phyloP scores from a whole-genome alignment of 2,329 filamentous ascomycete genomes.

The Xylaria sp. region DNA sequence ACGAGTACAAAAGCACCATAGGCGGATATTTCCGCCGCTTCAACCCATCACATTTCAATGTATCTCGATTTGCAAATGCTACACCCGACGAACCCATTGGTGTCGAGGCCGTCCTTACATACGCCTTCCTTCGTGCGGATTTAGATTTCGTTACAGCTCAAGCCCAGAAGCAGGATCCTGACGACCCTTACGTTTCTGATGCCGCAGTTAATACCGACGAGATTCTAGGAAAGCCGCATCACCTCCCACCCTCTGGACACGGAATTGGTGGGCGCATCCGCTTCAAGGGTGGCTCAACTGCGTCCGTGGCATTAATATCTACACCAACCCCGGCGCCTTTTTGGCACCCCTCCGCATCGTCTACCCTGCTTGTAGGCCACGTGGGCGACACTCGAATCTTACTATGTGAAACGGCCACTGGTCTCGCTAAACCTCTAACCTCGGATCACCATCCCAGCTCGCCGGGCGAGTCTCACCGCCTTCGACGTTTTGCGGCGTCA shows the following conservation, averaged over 20 bases:
- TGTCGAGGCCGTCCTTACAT: slow-evolving; percentile 83
- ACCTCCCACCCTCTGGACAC: slow-evolving; percentile 64
- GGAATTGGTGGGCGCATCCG: slow-evolving; percentile 78
- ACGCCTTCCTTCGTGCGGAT: slow-evolving; percentile 93
- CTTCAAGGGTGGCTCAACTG: slow-evolving; percentile 94
- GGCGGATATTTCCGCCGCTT: slow-evolving; percentile 96
- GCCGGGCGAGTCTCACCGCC: slow-evolving; percentile 82
- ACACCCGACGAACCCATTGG: slow-evolving; percentile 61
- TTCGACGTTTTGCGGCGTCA: slow-evolving; percentile 83
- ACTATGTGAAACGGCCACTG: slow-evolving; percentile 86
- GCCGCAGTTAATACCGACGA: slow-evolving; percentile 86
- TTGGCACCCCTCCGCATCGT: slow-evolving; percentile 90
- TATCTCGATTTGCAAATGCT: slow-evolving; percentile 49
- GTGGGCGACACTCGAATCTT: slow-evolving; percentile 94
- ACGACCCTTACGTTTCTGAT: slow-evolving; percentile 77
- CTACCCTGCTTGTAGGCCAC: slow-evolving; percentile 86
- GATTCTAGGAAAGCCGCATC: slow-evolving; percentile 73
- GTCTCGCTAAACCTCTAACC: slow-evolving; percentile 82
- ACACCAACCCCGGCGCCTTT: slow-evolving; percentile 92
- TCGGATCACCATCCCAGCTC: slow-evolving; percentile 93
- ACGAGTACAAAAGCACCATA: slow-evolving; percentile 83
- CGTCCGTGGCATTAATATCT: slow-evolving; percentile 88
- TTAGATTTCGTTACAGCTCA: slow-evolving; percentile 94
- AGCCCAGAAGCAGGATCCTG: slow-evolving; percentile 79
- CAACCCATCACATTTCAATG: slow-evolving; percentile 78